Conservation (phyloP, 169 alveolate species). For the Cytauxzoon felis region DNA sequence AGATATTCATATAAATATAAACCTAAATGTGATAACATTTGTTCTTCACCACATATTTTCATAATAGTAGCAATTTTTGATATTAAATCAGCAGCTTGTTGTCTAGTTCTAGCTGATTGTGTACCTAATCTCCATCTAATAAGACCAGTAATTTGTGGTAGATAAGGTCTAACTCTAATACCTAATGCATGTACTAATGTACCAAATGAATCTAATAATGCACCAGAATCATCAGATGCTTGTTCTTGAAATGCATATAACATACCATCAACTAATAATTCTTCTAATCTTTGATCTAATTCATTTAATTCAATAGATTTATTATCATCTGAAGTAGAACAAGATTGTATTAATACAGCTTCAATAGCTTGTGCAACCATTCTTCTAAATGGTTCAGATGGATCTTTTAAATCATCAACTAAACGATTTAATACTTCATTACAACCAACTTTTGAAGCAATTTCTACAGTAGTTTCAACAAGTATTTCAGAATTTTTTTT, state of each 20-base stretch:
- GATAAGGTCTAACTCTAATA: conserved; percentile 92
- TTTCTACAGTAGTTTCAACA: conserved; percentile 96
- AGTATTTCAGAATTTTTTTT: conserved; percentile 90
- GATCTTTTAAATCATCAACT: conserved; percentile 72
- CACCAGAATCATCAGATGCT: conserved; percentile 90
- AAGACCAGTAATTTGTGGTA: conserved; percentile 97
- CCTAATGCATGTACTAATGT: conserved; percentile 94
- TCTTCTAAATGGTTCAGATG: conserved; percentile 85
- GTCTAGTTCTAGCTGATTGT: conserved; percentile 94
- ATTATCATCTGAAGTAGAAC: conserved; percentile 3
- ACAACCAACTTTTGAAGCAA: conserved; percentile 91
- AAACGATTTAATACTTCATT: conserved; percentile 44
- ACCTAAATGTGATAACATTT: conserved; percentile 95
- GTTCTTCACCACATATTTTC: conserved; percentile 97
- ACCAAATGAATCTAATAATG: conserved; percentile 94
- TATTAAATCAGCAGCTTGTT: conserved; percentile 98
- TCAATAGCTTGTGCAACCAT: conserved; percentile 97
- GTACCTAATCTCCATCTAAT: conserved; percentile 94
- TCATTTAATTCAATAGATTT: conserved; percentile 89
- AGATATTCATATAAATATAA: conserved; percentile 94
- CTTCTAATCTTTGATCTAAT: conserved; percentile 93
- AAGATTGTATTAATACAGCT: conserved; percentile 80
- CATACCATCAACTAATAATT: conserved; percentile 96
- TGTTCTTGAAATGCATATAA: conserved; percentile 96
- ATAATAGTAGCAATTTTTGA: conserved; percentile 93